Evolutionary conservation across 768 basidiomycete species (phyloP), one percentile per base, ranked within the genome.

Genomic region (Rhodotorula kratochvilovae): DNA sequence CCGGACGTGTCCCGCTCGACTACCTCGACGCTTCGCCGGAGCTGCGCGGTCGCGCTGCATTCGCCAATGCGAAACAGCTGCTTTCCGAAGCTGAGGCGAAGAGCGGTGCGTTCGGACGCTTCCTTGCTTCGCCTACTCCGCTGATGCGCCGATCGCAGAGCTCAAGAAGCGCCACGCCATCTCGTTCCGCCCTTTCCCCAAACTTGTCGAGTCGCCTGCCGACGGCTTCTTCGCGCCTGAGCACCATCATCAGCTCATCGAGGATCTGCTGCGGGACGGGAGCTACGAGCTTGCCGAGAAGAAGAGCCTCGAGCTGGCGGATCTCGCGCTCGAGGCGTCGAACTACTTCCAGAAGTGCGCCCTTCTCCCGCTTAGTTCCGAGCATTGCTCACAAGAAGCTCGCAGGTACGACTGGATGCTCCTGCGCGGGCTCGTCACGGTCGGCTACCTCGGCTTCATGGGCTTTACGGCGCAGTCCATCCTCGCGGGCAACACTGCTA

Each of bases 381-480:
- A 29, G 12, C 15, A 33, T 23, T 31, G 13, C 15, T 23, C 11
- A 31, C 45, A 3, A 3, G 12, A 5, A 17, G 21, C 19, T 3
- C 19, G 21, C 61, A 80, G 85, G 21, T 92, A 92, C 79, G 90
- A 93, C 77, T 86, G 89, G 27, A 81, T 85, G 42, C 80, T 92
- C 56, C 87, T 93, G 39, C 85, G 87, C 25, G 81, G 77, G 5
- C 86, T 92, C 72, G 90, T 91, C 61, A 84, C 84, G 2, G 77
- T 84, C 13, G 90, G 89, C 2, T 92, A 93, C 79, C 78, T 84
- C 5, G 90, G 90, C 63, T 93, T 91, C 90, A 86, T 86, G 29
- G 86, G 86, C 1, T 72, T 71, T 59, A 57, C 50, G 33, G 36
- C 68, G 11, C 39, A 63, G 15, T 67, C 54, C 56, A 66, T 75